Evolutionary conservation across 441 rosid genomes (phyloP), one percentile per base, ranked within the genome.

Genomic region (Cnidoscolus chayamansa): DNA sequence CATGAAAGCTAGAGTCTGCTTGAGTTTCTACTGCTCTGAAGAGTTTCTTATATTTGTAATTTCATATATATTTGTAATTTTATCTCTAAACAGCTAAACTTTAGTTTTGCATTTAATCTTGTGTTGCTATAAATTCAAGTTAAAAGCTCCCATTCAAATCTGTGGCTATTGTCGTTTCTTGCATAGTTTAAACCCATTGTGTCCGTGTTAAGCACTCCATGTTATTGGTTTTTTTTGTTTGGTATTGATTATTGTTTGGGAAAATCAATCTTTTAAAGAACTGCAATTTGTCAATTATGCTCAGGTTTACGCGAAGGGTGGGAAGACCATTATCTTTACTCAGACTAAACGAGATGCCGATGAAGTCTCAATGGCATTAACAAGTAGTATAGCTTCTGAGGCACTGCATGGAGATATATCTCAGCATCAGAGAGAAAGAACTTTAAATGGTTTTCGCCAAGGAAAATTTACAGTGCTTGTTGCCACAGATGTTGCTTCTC

Each of bases 371-470:
- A 72, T 87, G 68, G 86, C 94, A 63, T 78, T 94, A 64, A 85
- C 97, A 67, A 90, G 57, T 75, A 94, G 87, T 80, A 90, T 94
- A 72, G 88, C 98, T 77, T 82, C 99, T 2, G 99, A 92, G 80
- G 99, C 99, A 69, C 82, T 94, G 82, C 99, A 94, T 73, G 99
- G 99, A 43, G 99, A 94, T 82, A 94, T 92, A 71, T 94, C 99
- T 67, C 99, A 94, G 81, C 98, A 89, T 76, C 99, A 94, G 77
- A 90, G 99, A 79, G 99, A 94, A 89, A 89, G 99, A 85, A 94
- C 99, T 20, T 85, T 94, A 71, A 89, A 90, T 79, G 84, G 88
- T 68, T 94, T 94, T 62, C 87, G 99, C 74, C 96, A 92, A 81
- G 99, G 99, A 76, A 94, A 94, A 76, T 94, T 94, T 84, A 92